phyloP scores from a whole-genome alignment of 2,329 filamentous ascomycete genomes.

The Aspergillus flavus region DNA sequence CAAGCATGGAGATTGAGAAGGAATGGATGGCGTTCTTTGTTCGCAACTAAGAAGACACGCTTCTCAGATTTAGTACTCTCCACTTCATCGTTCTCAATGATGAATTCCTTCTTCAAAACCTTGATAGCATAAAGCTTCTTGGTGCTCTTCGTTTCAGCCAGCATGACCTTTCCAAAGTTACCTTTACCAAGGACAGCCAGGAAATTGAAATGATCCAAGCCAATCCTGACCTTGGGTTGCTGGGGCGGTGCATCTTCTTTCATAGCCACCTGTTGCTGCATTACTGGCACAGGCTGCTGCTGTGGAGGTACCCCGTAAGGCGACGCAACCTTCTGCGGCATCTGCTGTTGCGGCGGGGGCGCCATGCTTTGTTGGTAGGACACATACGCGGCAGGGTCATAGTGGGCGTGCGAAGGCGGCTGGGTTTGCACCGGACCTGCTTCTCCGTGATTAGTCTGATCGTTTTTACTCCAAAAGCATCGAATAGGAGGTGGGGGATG shows the following conservation, averaged over 20 bases:
- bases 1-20: conserved; percentile 92
- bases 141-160: conserved; percentile 92
- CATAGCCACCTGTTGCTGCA: conserved; percentile 27
- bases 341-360: conserved; percentile 25
- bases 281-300: conserved; percentile 25
- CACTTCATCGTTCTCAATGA: conserved; percentile 98
- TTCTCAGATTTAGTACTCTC: conserved; percentile 98
- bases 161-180: conserved; percentile 99
- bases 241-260: conserved; percentile 36
- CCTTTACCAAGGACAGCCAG: conserved; percentile 96
- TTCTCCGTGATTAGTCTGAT: conserved; percentile 38
- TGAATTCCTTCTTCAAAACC: conserved; percentile 99
- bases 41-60: conserved; percentile 93
- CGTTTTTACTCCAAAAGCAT: conserved; percentile 31
- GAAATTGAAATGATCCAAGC: conserved; percentile 98
- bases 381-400: conserved; percentile 47
- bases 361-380: conserved; percentile 34
- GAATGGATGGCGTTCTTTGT: conserved; percentile 96
- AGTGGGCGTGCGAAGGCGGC: conserved; percentile 50
- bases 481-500: background rate
- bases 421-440: conserved; percentile 46
- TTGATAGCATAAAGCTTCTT: conserved; percentile 97
- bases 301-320: conserved; percentile 33
- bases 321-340: conserved; percentile 25
- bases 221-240: conserved; percentile 67